A percentile compares a stretch with the other conserved stretches of the same genome.
These are phyloP conservation scores for Jimgerdemannia lactiflua DNA, from an alignment of 192 early-diverging fungal genomes.

Conservation along the genomic window DNA sequence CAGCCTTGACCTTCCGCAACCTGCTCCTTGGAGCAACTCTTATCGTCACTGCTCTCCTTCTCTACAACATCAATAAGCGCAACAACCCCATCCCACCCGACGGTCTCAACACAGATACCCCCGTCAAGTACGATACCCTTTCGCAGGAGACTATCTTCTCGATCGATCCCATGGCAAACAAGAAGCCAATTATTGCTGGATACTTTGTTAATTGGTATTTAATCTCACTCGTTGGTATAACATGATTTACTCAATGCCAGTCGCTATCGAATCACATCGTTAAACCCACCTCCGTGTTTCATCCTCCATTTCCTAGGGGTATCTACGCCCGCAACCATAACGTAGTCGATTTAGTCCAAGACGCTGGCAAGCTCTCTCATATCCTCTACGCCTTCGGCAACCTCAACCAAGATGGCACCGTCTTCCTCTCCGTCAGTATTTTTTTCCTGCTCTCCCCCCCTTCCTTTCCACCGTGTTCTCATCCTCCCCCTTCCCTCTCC, in stretches of 20 bases:
- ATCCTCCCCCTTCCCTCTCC: background rate
- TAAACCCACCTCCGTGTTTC: background rate
- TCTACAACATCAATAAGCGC: too few relatives aligned
- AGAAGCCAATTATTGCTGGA: slow-evolving; percentile 26
- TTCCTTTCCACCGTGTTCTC: background rate
- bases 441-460: background rate
- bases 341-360: slow-evolving; percentile 55
- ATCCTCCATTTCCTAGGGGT: slow-evolving; percentile 40
- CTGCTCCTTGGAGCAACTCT: too few relatives aligned
- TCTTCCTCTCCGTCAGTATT: slow-evolving; percentile 51
- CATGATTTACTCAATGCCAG: too few relatives aligned
- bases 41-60: too few relatives aligned
- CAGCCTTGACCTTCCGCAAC: too few relatives aligned
- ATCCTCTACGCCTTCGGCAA: slow-evolving; percentile 82
- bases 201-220: slow-evolving; percentile 37
- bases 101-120: too few relatives aligned
- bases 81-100: too few relatives aligned
- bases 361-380: slow-evolving; percentile 66
- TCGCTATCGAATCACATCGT: background rate
- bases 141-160: too few relatives aligned
- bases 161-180: too few relatives aligned
- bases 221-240: background rate
- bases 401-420: slow-evolving; percentile 55
- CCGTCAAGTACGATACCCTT: too few relatives aligned
- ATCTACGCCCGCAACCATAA: slow-evolving; percentile 71